These are phyloP conservation scores for Abrus precatorius DNA, from an alignment of 306 rosid species.

Conservation along the genomic window DNA sequence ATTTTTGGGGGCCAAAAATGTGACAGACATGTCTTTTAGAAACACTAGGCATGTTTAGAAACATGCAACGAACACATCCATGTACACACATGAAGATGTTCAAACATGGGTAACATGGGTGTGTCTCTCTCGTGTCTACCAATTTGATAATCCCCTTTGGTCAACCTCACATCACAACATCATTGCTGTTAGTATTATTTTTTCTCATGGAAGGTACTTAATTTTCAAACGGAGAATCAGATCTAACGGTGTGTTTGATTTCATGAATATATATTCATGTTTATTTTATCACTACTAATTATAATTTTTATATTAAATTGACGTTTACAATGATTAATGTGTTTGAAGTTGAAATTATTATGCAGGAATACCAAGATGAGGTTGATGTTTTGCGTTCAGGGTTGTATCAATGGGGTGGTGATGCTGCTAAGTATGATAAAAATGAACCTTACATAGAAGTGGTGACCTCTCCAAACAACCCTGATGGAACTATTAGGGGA, in stretches of 20 bases:
- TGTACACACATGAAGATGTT: slow-evolving; percentile 40
- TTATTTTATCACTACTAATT: too few relatives aligned
- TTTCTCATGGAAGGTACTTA: neutral
- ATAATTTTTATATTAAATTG: too few relatives aligned
- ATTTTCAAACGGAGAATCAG: neutral
- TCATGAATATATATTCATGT: too few relatives aligned
- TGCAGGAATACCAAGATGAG: slow-evolving; percentile 70
- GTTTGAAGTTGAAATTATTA: neutral
- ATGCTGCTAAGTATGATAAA: slow-evolving; percentile 62
- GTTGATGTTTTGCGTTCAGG: slow-evolving; percentile 56
- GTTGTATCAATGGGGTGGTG: slow-evolving; percentile 78
- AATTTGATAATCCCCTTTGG: neutral
- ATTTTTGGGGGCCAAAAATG: slow-evolving; percentile 39
- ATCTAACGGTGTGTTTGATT: too few relatives aligned
- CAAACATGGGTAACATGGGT: slow-evolving; percentile 60
- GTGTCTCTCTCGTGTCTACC: slow-evolving; percentile 41
- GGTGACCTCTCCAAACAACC: slow-evolving; percentile 82
- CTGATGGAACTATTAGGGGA: slow-evolving; percentile 65
- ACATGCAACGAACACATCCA: slow-evolving; percentile 57
- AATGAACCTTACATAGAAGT: slow-evolving; percentile 78
- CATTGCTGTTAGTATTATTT: neutral
- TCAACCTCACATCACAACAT: slow-evolving; percentile 9
- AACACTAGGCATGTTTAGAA: slow-evolving; percentile 29
- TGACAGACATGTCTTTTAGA: slow-evolving; percentile 54
- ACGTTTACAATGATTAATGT: neutral